Percentiles rank a stretch among this genome's conserved stretches.
Evolutionary conservation across 2,329 filamentous ascomycete genomes (phyloP).

Genomic region (Diaporthe helianthi): DNA sequence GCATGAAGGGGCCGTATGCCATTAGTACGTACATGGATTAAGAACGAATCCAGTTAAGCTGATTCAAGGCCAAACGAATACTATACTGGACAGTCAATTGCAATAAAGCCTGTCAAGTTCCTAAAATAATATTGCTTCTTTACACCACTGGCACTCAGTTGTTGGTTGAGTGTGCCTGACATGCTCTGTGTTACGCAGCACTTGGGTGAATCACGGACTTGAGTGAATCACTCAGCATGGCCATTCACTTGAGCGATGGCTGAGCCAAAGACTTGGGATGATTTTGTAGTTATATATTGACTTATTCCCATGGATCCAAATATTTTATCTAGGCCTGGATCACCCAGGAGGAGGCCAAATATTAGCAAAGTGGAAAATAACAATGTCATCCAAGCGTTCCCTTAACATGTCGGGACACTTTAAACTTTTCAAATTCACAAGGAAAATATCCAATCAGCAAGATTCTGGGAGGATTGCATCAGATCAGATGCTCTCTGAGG

Average conservation of each 20-base stretch:
- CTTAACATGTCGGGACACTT: background rate
- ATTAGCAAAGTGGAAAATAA: background rate
- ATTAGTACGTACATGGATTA: no score
- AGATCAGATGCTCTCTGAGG: background rate
- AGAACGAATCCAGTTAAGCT: no score
- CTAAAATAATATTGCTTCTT: no score
- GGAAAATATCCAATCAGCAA: background rate
- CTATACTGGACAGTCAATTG: background rate
- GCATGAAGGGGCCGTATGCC: no score
- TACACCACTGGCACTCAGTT: background rate
- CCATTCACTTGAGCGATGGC: background rate
- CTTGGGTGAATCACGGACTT: background rate
- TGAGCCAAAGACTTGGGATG: background rate
- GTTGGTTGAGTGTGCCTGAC: background rate
- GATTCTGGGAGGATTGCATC: background rate
- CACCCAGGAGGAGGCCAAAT: no score
- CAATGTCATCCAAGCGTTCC: background rate
- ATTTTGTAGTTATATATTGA: background rate
- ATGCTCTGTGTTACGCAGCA: background rate
- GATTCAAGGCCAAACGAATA: no score
- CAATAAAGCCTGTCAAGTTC: no score
- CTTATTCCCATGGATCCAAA: no score
- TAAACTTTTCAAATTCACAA: background rate
- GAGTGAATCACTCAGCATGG: background rate
- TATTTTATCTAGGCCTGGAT: no score